A percentile compares a stretch with the other conserved stretches of the same genome.
These are phyloP conservation scores for Letharia columbiana DNA, from an alignment of 495 filamentous ascomycete species.

Conservation along the genomic window DNA sequence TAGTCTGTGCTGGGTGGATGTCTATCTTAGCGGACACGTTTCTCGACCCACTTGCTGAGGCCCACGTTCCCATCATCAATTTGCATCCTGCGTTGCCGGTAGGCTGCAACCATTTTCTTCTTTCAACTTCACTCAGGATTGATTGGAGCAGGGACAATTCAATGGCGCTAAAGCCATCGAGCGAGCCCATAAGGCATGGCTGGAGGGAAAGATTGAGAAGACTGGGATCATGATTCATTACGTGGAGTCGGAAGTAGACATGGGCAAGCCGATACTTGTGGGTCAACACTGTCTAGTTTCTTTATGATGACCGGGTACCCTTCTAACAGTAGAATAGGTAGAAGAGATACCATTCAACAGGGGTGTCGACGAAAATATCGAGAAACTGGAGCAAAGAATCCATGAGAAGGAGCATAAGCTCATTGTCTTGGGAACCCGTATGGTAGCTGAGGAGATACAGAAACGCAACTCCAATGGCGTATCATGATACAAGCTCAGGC, in stretches of 20 bases:
- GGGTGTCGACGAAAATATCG: constrained; percentile 50
- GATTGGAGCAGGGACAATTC: constrained; percentile 42
- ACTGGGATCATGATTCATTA: constrained; percentile 94
- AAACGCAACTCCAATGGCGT: background rate
- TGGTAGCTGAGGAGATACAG: background rate
- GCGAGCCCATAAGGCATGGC: constrained; percentile 66
- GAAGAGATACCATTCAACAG: constrained; percentile 57
- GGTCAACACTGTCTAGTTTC: background rate
- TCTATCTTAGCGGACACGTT: constrained; percentile 52
- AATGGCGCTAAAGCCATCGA: constrained; percentile 73
- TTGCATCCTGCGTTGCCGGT: constrained; percentile 71
- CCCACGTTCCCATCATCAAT: constrained; percentile 67
- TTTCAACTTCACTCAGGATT: background rate
- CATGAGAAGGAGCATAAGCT: constrained; percentile 59
- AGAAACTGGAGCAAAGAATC: constrained; percentile 59
- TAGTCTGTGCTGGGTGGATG: background rate
- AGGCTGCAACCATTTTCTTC: background rate
- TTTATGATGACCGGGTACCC: background rate
- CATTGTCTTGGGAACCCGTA: constrained; percentile 12
- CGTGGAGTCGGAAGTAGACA: constrained; percentile 77
- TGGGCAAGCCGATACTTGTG: constrained; percentile 62
- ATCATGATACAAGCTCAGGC: background rate
- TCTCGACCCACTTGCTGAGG: constrained; percentile 54
- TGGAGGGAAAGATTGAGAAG: constrained; percentile 60
- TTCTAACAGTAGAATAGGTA: constrained; percentile 19